Evolutionary conservation across 331 rosid genomes (phyloP).

Genomic region (Acacia pycnantha): DNA sequence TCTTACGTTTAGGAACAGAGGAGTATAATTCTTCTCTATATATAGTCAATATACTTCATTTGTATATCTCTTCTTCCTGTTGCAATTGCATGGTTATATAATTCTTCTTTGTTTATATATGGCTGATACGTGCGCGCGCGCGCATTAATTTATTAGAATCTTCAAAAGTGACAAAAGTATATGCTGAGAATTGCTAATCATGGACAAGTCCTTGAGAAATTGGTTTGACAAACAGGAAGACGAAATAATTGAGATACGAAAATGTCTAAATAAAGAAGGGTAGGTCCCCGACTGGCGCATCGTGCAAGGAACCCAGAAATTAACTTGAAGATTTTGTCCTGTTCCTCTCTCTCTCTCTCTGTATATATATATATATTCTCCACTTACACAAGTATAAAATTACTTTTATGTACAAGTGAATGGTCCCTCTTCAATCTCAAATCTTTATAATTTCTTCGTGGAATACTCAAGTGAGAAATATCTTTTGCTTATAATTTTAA

Average conservation of each 20-base stretch:
- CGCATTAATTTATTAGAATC: neutral
- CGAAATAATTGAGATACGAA: neutral
- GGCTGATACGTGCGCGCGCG: neutral
- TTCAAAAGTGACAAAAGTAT: neutral
- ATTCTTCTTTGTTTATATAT: neutral
- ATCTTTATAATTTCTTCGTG: neutral
- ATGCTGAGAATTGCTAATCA: neutral
- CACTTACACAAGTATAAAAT: slow-evolving; percentile 3
- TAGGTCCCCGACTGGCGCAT: no score
- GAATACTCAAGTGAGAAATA: neutral
- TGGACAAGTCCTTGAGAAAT: neutral
- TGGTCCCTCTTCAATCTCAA: slow-evolving; percentile 32
- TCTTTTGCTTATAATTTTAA: neutral
- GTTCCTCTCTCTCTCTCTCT: no score
- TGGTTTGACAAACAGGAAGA: neutral
- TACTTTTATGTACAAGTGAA: neutral
- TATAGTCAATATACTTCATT: neutral
- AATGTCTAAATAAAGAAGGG: neutral
- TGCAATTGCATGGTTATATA: neutral
- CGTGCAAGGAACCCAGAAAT: no score
- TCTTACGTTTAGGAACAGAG: no score
- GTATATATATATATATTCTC: no score
- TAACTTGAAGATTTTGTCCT: no score
- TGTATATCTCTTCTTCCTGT: neutral
- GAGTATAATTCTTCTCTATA: neutral